A percentile compares a stretch with the other conserved stretches of the same genome.
Conservation (phyloP, 1,139 yeast species). For the Zygoascus meyerae region DNA sequence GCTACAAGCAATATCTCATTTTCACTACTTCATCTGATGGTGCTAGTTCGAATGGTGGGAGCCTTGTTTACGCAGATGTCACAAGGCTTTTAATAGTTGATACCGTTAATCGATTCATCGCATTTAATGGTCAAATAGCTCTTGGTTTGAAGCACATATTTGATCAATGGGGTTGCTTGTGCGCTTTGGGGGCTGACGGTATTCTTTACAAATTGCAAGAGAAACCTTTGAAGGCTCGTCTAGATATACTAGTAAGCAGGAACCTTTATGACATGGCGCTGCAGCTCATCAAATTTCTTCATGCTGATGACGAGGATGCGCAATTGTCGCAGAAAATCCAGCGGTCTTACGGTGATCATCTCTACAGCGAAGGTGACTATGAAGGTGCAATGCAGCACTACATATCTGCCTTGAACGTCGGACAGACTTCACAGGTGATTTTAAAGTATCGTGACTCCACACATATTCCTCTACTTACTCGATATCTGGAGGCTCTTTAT, state of each 20-base stretch:
- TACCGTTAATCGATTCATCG: slow-evolving; percentile 59
- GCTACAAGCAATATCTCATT: slow-evolving; percentile 47
- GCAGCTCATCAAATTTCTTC: slow-evolving; percentile 50
- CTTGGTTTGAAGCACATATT: slow-evolving; percentile 55
- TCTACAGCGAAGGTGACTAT: slow-evolving; percentile 59
- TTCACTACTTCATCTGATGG: slow-evolving; percentile 40
- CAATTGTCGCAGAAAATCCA: slow-evolving; percentile 2
- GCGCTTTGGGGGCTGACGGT: slow-evolving; percentile 69
- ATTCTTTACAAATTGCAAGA: slow-evolving; percentile 63
- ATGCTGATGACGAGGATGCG: slow-evolving; percentile 36
- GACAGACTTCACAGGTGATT: slow-evolving; percentile 64
- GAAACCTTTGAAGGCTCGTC: slow-evolving; percentile 57
- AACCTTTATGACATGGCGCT: slow-evolving; percentile 72
- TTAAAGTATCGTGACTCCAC: slow-evolving; percentile 82
- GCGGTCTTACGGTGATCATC: slow-evolving; percentile 54
- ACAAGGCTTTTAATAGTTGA: slow-evolving; percentile 63
- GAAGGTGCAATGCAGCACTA: slow-evolving; percentile 69
- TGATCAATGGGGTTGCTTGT: slow-evolving; percentile 50
- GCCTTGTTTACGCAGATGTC: slow-evolving; percentile 27
- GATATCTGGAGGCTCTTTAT: slow-evolving; percentile 59
- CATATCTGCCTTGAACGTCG: slow-evolving; percentile 46
- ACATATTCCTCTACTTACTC: slow-evolving; percentile 59
- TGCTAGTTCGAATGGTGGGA: slow-evolving; percentile 5
- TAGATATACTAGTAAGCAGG: slow-evolving; percentile 64
- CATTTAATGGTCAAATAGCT: slow-evolving; percentile 64